Base-by-base conservation (phyloP, 495 filamentous ascomycete genomes). In the Lophiostoma macrostomum region DNA sequence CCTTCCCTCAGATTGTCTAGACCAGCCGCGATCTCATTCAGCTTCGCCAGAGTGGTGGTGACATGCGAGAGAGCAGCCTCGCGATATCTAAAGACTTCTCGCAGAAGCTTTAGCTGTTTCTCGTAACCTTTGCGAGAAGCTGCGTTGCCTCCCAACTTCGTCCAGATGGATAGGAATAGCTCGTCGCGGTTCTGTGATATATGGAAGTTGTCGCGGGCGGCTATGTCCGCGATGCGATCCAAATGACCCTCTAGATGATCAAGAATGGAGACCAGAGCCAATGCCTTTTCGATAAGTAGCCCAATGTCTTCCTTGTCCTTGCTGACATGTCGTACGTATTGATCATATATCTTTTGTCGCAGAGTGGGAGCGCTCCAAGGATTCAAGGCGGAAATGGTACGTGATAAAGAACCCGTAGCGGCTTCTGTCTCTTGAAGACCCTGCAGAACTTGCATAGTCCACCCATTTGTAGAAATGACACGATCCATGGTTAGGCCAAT, bases 401-500 rank as follows among this genome's bases (percentile, higher is more conserved):
- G 66, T 16, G 65, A 48, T 30, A 79, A 52, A 6, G 64, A 47
- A 11, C 75, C 76, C 6, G 59, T 53, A 39, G 58, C 51, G 18
- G 69, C 53, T 53, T 77, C 61, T 42, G 53, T 37, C 45, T 69
- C 45, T 53, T 68, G 58, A 64, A 82, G 65, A 16, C 67, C 70
- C 50, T 67, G 74, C 47, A 70, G 65, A 8, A 86, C 71, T 10
- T 71, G 63, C 35, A 80, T 75, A n/a, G 86, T 82, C 71, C 80
- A 83, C 32, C 80, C 75, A 28, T 84, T 82, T 0, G 81, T 88
- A 47, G 72, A 75, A 44, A 90, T 76, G 27, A 89, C 76, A 36
- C 72, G 79, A 60, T 90, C 87, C 16, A 90, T 81, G 1, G 82
- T 80, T 8, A 80, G 71, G 4, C 81, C 82, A 41, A 87, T 81